Base-by-base conservation (phyloP, 805 yeast genomes). In the Starmerella scarabaei region DNA sequence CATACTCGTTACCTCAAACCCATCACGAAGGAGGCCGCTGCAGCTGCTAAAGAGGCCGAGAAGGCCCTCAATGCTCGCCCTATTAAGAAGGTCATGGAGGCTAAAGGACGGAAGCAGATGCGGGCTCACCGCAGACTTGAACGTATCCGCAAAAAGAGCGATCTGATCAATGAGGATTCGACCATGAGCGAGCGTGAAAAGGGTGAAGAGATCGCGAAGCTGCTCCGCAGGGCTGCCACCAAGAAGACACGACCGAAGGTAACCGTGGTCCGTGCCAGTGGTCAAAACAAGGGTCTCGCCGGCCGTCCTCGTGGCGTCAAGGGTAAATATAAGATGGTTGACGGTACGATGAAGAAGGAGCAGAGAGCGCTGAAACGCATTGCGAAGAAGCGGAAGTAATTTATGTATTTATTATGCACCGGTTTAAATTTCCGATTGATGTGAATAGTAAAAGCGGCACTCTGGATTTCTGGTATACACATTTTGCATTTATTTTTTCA, bases 291-390 rank as follows among this genome's bases (percentile, higher is more conserved):
- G 60, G 94, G 94, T 43, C 64, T 86, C 38, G 68, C 81, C 51
- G 98, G 98, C 41, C 80, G 99, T 67, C 99, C 99, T 31, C 80
- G 75, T 65, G 99, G 98, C 60, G 75, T 91, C 52, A 84, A 77
- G 62, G 99, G 99, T 64, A 85, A 83, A 60, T 91, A 91, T 67
- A 91, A 83, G 78, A 91, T 91, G 98, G 97, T 91, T 53, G 99
- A 91, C 64, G 97, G 97, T 69, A 82, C 78, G 17, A 68, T 84
- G 80, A 91, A 91, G 81, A 91, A 91, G 61, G 99, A 91, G 65
- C 86, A 80, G 69, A 71, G 98, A 51, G 95, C 97, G 12, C 67
- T 88, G 56, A 77, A 73, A 57, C 77, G 97, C 59, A 82, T 86
- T 51, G 80, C 84, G 20, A 91, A 86, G 71, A 84, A 82, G 67